These are phyloP conservation scores for Pseudomonodictys pantanalensis DNA, from an alignment of 495 filamentous ascomycete genomes.

Conservation along the genomic window DNA sequence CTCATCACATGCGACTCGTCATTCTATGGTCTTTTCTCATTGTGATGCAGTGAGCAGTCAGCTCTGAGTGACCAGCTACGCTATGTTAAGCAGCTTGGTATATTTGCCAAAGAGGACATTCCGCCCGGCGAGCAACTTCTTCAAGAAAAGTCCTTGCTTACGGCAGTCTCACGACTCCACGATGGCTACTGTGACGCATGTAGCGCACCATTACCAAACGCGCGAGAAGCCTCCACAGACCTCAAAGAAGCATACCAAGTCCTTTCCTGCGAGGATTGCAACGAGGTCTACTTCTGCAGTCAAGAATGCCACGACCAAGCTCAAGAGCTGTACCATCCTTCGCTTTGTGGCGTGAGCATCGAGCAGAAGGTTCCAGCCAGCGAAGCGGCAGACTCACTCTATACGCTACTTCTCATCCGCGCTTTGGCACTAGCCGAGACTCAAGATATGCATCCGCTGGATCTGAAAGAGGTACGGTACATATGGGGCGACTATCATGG, in stretches of 20 bases:
- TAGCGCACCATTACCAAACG: conserved; percentile 65
- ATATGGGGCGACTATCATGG: conserved; percentile 82
- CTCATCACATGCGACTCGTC: background rate
- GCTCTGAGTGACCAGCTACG: background rate
- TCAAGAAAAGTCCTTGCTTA: conserved; percentile 31
- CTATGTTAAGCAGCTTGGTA: conserved; percentile 25
- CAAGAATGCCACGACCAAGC: conserved; percentile 67
- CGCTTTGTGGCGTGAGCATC: conserved; percentile 79
- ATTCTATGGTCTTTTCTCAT: background rate
- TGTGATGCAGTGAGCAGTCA: background rate
- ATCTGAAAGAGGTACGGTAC: conserved; percentile 80
- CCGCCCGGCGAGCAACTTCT: conserved; percentile 21
- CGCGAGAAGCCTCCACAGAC: conserved; percentile 41
- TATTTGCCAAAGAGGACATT: conserved; percentile 33
- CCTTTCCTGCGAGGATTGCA: conserved; percentile 67
- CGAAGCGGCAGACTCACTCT: conserved; percentile 72
- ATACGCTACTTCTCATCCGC: conserved; percentile 55
- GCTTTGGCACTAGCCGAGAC: conserved; percentile 81
- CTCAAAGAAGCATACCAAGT: conserved; percentile 15
- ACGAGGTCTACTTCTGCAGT: conserved; percentile 85
- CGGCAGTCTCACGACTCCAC: conserved; percentile 50
- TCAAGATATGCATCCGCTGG: conserved; percentile 77
- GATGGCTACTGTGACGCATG: conserved; percentile 84
- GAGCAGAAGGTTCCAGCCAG: conserved; percentile 66
- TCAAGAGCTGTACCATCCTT: conserved; percentile 74